These are phyloP conservation scores for Jamesozyma rosinii DNA, from an alignment of 805 yeast genomes.

Conservation along the genomic window DNA sequence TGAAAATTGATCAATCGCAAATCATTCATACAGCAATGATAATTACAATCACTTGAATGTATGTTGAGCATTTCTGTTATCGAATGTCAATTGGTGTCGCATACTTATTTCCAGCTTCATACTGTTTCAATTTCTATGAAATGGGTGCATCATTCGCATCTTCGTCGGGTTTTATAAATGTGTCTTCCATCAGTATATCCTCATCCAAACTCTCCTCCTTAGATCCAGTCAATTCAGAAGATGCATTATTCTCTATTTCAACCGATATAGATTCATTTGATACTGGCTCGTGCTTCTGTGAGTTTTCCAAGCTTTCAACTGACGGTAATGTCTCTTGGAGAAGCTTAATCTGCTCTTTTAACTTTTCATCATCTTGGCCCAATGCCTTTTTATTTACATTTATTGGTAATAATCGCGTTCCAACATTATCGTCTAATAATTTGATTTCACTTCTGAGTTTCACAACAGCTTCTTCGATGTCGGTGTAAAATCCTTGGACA, in stretches of 20 bases:
- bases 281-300: not conserved
- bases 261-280: not conserved
- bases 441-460: conserved; percentile 22
- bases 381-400: conserved; percentile 26
- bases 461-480: conserved; percentile 17
- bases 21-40: too few species aligned
- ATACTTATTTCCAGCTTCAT: too few species aligned
- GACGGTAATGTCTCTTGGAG: conserved; percentile 9
- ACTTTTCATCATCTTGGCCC: conserved; percentile 29
- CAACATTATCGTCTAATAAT: conserved; percentile 25
- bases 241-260: not conserved
- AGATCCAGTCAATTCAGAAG: not conserved
- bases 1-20: too few species aligned
- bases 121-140: too few species aligned
- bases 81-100: too few species aligned
- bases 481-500: conserved; percentile 19
- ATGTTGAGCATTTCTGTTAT: too few species aligned
- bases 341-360: conserved; percentile 20
- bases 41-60: too few species aligned
- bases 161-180: too few species aligned
- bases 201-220: not conserved
- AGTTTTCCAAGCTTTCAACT: not conserved
- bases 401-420: conserved; percentile 26
- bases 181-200: not conserved
- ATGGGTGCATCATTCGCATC: too few species aligned